Evolutionary conservation across 352 stramenopile species (phyloP).

Genomic region (Phytopythium delawarense): DNA sequence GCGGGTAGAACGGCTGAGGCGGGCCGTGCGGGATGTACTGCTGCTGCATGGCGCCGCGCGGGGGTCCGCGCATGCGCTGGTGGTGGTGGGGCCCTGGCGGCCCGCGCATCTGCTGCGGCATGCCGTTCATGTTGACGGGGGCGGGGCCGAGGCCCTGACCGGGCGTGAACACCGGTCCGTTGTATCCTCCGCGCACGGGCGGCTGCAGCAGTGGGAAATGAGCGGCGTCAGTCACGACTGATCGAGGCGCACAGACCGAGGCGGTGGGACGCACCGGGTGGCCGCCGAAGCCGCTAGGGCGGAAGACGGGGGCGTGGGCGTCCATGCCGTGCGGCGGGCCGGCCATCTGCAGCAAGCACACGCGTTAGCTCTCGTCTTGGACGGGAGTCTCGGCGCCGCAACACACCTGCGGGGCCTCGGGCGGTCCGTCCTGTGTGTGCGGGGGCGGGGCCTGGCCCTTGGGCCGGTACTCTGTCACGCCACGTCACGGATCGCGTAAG

Average conservation of each 20-base stretch:
- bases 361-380: not conserved
- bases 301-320: conserved; percentile 33
- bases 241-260: not conserved
- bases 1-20: not conserved
- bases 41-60: conserved; percentile 33
- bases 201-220: conserved; percentile 6
- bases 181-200: conserved; percentile 31
- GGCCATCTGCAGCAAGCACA: not conserved
- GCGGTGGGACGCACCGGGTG: conserved; percentile 28
- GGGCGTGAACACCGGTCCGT: conserved; percentile 36
- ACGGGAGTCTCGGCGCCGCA: no score
- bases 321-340: conserved; percentile 31
- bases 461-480: conserved; percentile 32
- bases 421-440: conserved; percentile 21
- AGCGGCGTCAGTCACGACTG: not conserved
- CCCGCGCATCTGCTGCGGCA: conserved; percentile 47
- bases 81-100: conserved; percentile 27
- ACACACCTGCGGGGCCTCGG: conserved; percentile 17
- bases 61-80: conserved; percentile 29
- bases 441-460: conserved; percentile 16
- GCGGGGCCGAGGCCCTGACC: conserved; percentile 11
- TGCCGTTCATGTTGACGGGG: conserved; percentile 20
- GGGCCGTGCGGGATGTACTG: not conserved
- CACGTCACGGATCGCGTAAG: conserved; percentile 1
- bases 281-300: conserved; percentile 33